Evolutionary conservation across 768 basidiomycete species (phyloP), one percentile per base, ranked within the genome.

Genomic region (Coprinopsis sp.): DNA sequence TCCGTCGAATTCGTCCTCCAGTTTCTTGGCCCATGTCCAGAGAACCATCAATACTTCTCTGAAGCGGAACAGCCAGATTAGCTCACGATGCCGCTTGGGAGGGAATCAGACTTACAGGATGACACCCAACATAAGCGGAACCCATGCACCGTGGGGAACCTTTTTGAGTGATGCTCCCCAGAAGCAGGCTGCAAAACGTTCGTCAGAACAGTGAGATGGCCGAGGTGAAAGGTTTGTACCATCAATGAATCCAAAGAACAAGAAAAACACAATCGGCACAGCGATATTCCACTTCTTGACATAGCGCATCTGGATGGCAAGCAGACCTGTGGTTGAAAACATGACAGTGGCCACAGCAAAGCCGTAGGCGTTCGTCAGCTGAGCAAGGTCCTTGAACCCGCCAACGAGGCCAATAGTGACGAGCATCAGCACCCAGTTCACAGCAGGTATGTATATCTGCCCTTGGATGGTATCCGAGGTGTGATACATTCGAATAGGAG

Each of bases 341-440:
- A 87, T 78, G 30, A 83, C 81, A 1, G 79, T 79, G 3, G 82
- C 70, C 10, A 85, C 82, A 0, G 81, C 77, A 56, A 83, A 82
- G 4, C 81, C 78, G 47, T 73, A 73, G 3, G 82, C 83, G 53
- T 83, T 78, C 6, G 79, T 76, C 47, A 86, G 58, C n/a, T 75
- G 65, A 3, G 64, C 55, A 10, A 78, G 61, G 43, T 78, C 72
- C 12, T 73, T 70, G 61, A 85, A 84, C 1, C 67, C 81, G 1
- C 63, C 79, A 31, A 85, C 80, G 18, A 81, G 53, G 40, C 77
- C 56, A 40, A 82, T 72, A 14, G 73, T 75, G 13, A 63, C 65
- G 30, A 79, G 68, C 72, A 78, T 77, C 12, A 82, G 65, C 40
- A 55, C 57, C 74, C 78, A 84, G 58, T 86, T 87, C 43, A 76